phyloP scores from a whole-genome alignment of 2,329 filamentous ascomycete genomes.

The Apiospora kogelbergensis region DNA sequence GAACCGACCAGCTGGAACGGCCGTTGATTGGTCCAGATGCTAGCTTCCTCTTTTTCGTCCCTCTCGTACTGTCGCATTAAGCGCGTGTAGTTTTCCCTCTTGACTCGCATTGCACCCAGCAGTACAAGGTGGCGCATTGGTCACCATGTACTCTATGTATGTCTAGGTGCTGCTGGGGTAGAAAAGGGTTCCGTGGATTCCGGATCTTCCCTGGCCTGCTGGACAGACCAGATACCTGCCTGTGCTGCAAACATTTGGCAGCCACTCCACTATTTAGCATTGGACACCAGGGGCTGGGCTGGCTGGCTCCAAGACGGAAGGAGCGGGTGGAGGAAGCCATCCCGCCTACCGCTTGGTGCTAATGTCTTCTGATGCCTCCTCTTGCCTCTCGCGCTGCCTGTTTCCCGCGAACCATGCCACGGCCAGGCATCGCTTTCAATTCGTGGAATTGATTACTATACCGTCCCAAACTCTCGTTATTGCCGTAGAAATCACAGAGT shows the following conservation, averaged over 20 bases:
- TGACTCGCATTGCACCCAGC: not conserved
- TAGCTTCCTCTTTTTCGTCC: not conserved
- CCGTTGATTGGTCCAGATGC: not conserved
- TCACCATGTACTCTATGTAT: not conserved
- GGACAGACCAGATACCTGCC: not conserved
- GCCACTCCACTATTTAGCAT: not conserved
- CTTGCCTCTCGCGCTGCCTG: not conserved
- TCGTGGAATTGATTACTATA: not conserved
- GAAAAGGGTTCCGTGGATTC: not conserved
- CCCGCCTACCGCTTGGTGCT: not conserved
- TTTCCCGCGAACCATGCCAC: not conserved
- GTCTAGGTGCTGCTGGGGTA: not conserved
- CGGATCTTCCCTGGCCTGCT: not conserved
- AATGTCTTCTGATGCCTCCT: not conserved
- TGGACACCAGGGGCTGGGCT: not conserved
- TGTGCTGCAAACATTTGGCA: not conserved
- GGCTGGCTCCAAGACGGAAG: not conserved
- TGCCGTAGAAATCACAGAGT: not conserved
- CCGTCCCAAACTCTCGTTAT: not conserved
- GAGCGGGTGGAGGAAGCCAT: not conserved
- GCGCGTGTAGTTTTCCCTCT: not conserved
- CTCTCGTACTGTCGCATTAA: not conserved
- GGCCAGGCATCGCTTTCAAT: not conserved
- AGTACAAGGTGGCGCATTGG: not conserved
- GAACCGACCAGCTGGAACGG: not conserved